These are phyloP conservation scores for Allium sativum DNA, from an alignment of 106 monocot genomes.

Conservation along the genomic window DNA sequence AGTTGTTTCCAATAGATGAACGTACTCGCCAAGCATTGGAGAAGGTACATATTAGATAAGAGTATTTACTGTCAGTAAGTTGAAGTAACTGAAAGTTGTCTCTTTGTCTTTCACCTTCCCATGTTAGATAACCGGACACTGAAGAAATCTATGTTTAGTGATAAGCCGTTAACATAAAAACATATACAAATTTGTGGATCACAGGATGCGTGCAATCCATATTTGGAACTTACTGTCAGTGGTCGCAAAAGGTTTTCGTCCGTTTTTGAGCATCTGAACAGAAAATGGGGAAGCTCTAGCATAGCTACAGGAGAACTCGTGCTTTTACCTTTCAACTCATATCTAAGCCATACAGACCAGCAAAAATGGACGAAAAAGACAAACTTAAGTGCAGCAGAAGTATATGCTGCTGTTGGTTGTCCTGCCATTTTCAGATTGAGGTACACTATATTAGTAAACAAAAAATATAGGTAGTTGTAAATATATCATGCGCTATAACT, in stretches of 20 bases:
- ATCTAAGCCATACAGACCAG: constrained; percentile 27
- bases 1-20: constrained; percentile 82
- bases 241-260: constrained; percentile 83
- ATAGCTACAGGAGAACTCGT: constrained; percentile 59
- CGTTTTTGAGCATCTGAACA: constrained; percentile 76
- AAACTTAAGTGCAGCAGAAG: constrained; percentile 52
- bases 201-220: constrained; percentile 84
- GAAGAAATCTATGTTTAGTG: too few relatives aligned
- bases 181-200: not conserved
- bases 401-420: constrained; percentile 53
- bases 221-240: constrained; percentile 90
- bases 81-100: not conserved
- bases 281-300: constrained; percentile 83
- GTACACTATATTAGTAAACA: constrained; percentile 16
- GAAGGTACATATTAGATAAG: constrained; percentile 42
- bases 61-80: not conserved
- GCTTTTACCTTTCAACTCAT: constrained; percentile 60
- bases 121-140: too few relatives aligned
- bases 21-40: constrained; percentile 63
- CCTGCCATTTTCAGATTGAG: constrained; percentile 80
- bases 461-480: too few relatives aligned
- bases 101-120: too few relatives aligned
- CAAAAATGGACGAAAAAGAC: constrained; percentile 76
- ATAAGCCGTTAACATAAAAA: too few relatives aligned
- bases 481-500: too few relatives aligned